Conservation (phyloP, 2,329 filamentous ascomycete species). For the Trichoderma simmonsii region DNA sequence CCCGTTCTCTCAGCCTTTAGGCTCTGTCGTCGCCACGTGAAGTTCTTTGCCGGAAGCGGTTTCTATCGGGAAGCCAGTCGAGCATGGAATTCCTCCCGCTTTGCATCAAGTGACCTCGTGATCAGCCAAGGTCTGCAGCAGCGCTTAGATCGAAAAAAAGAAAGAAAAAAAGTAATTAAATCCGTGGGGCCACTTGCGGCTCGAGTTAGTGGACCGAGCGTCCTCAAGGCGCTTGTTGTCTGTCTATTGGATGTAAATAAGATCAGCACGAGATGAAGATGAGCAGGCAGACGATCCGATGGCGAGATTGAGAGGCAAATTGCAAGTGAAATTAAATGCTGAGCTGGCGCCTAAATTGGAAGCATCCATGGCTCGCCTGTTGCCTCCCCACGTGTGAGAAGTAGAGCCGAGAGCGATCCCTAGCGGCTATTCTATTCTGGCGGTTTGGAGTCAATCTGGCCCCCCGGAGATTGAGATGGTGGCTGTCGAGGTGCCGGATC, state of each 20-base stretch:
- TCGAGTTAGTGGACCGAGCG: background rate
- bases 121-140: conserved; percentile 9
- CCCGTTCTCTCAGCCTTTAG: background rate
- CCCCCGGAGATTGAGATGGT: background rate
- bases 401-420: background rate
- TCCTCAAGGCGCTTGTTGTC: background rate
- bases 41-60: conserved; percentile 7
- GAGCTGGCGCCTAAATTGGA: conserved; percentile 5
- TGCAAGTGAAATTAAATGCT: background rate
- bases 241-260: background rate
- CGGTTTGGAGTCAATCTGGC: background rate
- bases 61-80: background rate
- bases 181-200: background rate
- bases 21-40: background rate
- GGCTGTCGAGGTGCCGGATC: background rate
- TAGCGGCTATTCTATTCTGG: background rate
- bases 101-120: conserved; percentile 6
- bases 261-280: background rate
- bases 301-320: background rate
- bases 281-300: background rate
- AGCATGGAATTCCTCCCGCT: background rate
- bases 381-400: background rate
- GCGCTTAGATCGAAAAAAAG: background rate
- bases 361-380: background rate
- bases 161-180: background rate